Conservation (phyloP, 208 protist species). For the Novymonas esmeraldas region DNA sequence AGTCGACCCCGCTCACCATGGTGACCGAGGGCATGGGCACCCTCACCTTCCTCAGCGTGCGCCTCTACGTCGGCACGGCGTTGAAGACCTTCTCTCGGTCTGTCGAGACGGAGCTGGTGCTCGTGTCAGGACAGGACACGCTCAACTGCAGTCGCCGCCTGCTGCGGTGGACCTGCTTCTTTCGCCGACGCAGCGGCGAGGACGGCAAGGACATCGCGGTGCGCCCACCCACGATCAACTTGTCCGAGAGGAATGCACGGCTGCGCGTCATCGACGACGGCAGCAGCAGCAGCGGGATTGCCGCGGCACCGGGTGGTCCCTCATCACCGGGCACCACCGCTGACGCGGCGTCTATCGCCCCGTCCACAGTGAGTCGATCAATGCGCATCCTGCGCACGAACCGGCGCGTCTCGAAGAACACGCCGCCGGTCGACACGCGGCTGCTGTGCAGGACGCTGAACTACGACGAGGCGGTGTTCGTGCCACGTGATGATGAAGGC, state of each 20-base stretch:
- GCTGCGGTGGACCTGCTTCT: constrained; percentile 68
- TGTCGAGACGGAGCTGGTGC: constrained; percentile 63
- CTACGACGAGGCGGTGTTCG: constrained; percentile 39
- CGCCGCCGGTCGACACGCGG: constrained; percentile 18
- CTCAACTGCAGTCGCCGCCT: constrained; percentile 41
- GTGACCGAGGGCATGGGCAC: constrained; percentile 51
- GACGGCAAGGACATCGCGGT: constrained; percentile 23
- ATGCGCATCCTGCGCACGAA: constrained; percentile 16
- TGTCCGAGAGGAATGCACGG: constrained; percentile 33
- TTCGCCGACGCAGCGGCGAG: constrained; percentile 20
- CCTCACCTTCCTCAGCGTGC: constrained; percentile 55
- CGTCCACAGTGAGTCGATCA: constrained; percentile 14
- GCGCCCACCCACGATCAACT: constrained; percentile 28
- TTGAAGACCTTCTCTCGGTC: constrained; percentile 50
- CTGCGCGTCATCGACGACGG: constrained; percentile 20
- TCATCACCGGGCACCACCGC: constrained; percentile 5
- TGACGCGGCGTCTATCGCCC: constrained; percentile 3
- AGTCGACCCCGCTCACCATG: constrained; percentile 52
- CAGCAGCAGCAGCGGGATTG: neutral
- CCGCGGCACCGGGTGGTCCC: neutral
- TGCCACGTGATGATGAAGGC: constrained; percentile 17
- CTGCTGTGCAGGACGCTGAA: constrained; percentile 23
- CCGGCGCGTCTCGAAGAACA: constrained; percentile 12
- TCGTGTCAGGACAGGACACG: constrained; percentile 50
- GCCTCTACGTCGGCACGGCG: constrained; percentile 36